A percentile compares a stretch with the other conserved stretches of the same genome.
These are phyloP conservation scores for Tuber melanosporum DNA, from an alignment of 495 filamentous ascomycete species.

Conservation along the genomic window DNA sequence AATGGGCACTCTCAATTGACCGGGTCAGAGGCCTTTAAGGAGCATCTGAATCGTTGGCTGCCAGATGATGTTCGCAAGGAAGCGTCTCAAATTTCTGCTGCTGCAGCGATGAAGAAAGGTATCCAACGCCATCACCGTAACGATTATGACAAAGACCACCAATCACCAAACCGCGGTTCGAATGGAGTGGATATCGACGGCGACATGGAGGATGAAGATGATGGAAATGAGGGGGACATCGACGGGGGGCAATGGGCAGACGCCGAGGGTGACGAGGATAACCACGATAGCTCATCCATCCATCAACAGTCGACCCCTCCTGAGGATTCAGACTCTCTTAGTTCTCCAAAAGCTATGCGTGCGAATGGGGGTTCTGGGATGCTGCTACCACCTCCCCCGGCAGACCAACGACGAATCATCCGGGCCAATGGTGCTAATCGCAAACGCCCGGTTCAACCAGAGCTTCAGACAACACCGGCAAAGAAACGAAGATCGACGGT, in stretches of 20 bases:
- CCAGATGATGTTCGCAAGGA: conserved; percentile 30
- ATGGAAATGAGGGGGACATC: conserved; percentile 27
- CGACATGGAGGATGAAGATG: conserved; percentile 40
- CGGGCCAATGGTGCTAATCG: conserved; percentile 24
- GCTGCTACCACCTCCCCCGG: conserved; percentile 25
- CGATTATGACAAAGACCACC: conserved; percentile 33
- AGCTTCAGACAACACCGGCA: conserved; percentile 29
- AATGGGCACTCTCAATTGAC: conserved; percentile 25
- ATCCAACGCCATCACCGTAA: conserved; percentile 28
- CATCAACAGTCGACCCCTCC: conserved; percentile 23
- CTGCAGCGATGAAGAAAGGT: conserved; percentile 23
- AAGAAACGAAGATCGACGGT: conserved; percentile 36
- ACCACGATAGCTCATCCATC: conserved; percentile 22
- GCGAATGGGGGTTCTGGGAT: neutral
- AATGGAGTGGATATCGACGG: conserved; percentile 19
- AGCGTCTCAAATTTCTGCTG: conserved; percentile 30
- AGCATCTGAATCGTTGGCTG: conserved; percentile 35
- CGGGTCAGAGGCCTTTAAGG: conserved; percentile 33
- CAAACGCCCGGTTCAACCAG: conserved; percentile 26
- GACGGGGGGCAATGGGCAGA: conserved; percentile 23
- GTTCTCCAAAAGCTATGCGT: conserved; percentile 33
- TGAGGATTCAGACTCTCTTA: conserved; percentile 16
- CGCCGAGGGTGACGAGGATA: conserved; percentile 34
- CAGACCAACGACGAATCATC: conserved; percentile 31
- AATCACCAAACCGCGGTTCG: conserved; percentile 27